Evolutionary conservation across 768 basidiomycete species (phyloP), one percentile per base, ranked within the genome.

Genomic region (Termitomyces heimii): DNA sequence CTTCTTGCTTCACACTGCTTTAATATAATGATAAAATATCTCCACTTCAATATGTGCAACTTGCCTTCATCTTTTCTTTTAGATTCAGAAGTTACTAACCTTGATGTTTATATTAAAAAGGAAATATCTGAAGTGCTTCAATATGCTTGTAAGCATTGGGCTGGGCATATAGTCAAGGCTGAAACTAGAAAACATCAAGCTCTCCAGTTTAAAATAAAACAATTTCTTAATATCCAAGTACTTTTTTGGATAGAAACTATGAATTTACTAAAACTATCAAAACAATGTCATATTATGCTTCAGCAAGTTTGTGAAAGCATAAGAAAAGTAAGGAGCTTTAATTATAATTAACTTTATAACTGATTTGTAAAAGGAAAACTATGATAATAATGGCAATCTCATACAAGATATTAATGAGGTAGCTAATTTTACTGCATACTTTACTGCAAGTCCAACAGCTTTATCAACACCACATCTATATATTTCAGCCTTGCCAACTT

Each of bases 181-280:
- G 32, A 5, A 35, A 22, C 40, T 16, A 26, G 5, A 13, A 2
- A 18, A 3, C 1, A 45, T 4, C 4, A 32, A 12, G 13, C 14
- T 34, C 9, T 32, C 4, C 18, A 9, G 7, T 3, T 6, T 18
- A 6, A 31, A 7, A 53, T 66, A 16, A 1, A 26, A 6, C 40
- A 62, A 1, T 64, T 67, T 28, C 54, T 66, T 18, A 22, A 51
- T 26, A 31, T 66, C 29, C 57, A 47, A 46, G 53, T 60, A 1
- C 56, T 67, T 1, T 65, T 66, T 56, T 68, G 66, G 67, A 67
- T 68, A 31, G 66, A 68, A 42, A 60, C 63, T 10, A 68, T 68
- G 67, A 65, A 66, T 53, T 54, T 68, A 10, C 57, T 69, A 18
- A 49, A 55, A 16, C 62, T 43, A 10, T 20, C 54, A 16, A 18